These are phyloP conservation scores for Wickerhamiella spandovensis DNA, from an alignment of 805 yeast genomes.

Conservation along the genomic window DNA sequence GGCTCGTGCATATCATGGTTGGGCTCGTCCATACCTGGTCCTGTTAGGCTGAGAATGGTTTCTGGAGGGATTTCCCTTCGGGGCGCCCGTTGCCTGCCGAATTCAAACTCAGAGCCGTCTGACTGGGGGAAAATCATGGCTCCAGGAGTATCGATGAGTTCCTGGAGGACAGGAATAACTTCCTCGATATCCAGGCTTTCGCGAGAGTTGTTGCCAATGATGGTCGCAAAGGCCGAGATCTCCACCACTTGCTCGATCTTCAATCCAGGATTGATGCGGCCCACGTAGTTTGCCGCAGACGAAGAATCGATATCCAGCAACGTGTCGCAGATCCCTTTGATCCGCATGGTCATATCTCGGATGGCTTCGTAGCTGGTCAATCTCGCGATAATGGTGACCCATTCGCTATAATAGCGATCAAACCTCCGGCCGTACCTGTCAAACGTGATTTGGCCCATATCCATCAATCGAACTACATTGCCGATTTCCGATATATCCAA, in stretches of 20 bases:
- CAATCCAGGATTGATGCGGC: neutral
- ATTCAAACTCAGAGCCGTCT: neutral
- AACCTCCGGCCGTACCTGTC: too few relatives aligned
- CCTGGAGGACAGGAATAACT: neutral
- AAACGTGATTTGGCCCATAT: too few relatives aligned
- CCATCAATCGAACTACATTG: neutral
- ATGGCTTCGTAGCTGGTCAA: neutral
- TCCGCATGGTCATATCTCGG: neutral
- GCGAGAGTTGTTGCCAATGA: too few relatives aligned
- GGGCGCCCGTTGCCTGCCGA: neutral
- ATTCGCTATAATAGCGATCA: neutral
- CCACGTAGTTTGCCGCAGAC: neutral
- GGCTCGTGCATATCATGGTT: neutral
- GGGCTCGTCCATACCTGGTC: neutral
- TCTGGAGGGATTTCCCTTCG: neutral
- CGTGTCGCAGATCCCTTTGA: neutral
- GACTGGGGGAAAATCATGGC: neutral
- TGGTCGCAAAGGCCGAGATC: neutral
- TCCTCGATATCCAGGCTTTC: neutral
- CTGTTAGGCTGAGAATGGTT: neutral
- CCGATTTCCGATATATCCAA: neutral
- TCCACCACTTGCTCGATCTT: neutral
- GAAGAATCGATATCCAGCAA: neutral
- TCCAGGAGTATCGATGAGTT: neutral
- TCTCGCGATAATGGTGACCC: neutral